Conservation (phyloP, 768 basidiomycete genomes). For the Gloeostereum incarnatum region DNA sequence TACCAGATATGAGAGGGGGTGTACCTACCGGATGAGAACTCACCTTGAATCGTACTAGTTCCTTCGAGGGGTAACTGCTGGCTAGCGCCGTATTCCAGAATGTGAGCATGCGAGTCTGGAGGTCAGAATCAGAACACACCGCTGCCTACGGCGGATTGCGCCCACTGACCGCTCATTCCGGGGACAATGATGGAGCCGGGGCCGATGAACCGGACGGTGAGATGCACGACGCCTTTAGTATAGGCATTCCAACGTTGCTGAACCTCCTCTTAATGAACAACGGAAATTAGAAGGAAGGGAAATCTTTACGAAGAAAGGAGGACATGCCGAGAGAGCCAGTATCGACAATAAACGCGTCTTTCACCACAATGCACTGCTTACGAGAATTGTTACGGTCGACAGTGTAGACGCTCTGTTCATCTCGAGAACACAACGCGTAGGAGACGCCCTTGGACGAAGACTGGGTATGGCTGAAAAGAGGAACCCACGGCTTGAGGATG, state of each 20-base stretch:
- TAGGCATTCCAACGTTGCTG: slow-evolving; percentile 24
- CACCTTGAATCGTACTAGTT: slow-evolving; percentile 49
- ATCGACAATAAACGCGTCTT: slow-evolving; percentile 38
- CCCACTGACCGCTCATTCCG: slow-evolving; percentile 55
- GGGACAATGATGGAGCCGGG: slow-evolving; percentile 58
- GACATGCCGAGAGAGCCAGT: slow-evolving; percentile 48
- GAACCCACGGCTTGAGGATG: not conserved
- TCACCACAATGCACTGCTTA: slow-evolving; percentile 57
- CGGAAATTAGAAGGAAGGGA: slow-evolving; percentile 1
- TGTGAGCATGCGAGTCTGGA: slow-evolving; percentile 71
- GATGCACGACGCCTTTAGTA: slow-evolving; percentile 8
- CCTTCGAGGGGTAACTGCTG: slow-evolving; percentile 57
- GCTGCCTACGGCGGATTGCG: slow-evolving; percentile 1
- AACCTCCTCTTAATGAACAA: slow-evolving; percentile 27
- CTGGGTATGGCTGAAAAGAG: slow-evolving; percentile 6
- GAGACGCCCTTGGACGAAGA: slow-evolving; percentile 4
- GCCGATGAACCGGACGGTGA: slow-evolving; percentile 39
- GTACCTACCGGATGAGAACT: not conserved
- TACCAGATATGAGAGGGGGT: slow-evolving; percentile 14
- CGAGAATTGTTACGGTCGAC: slow-evolving; percentile 45
- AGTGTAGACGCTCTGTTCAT: slow-evolving; percentile 48
- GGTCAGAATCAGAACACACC: slow-evolving; percentile 5
- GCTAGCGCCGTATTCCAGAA: slow-evolving; percentile 69
- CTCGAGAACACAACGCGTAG: slow-evolving; percentile 58
- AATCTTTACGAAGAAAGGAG: too few species aligned